These are phyloP conservation scores for Lichtheimia hyalospora DNA, from an alignment of 371 early-diverging fungal genomes.

Conservation along the genomic window DNA sequence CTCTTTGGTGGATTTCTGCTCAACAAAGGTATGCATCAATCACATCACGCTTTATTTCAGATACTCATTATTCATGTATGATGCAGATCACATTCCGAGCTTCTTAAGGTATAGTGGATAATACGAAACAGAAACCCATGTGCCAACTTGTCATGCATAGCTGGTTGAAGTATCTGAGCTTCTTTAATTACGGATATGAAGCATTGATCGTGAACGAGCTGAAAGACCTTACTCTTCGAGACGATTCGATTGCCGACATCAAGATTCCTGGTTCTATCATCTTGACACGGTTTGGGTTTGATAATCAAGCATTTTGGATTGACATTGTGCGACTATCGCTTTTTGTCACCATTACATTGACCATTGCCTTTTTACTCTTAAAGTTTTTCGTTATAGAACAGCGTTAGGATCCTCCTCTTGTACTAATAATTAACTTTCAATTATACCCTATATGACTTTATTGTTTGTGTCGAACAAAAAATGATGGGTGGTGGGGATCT, in stretches of 20 bases:
- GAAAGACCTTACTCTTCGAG: slow-evolving; percentile 45
- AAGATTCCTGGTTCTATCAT: slow-evolving; percentile 51
- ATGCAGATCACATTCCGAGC: slow-evolving; percentile 42
- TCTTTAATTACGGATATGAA: slow-evolving; percentile 89
- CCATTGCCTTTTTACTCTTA: slow-evolving; percentile 35
- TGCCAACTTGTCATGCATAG: slow-evolving; percentile 12
- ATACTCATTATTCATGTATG: slow-evolving; percentile 1
- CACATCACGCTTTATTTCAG: slow-evolving; percentile 6
- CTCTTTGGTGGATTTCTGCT: slow-evolving; percentile 87
- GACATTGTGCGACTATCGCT: slow-evolving; percentile 28
- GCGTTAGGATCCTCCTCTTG: too few relatives aligned
- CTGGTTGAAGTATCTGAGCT: slow-evolving; percentile 78
- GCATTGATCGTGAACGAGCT: slow-evolving; percentile 79
- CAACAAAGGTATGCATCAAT: slow-evolving; percentile 62
- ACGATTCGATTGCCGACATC: slow-evolving; percentile 50
- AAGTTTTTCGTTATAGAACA: slow-evolving; percentile 46
- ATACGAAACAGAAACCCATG: too few relatives aligned
- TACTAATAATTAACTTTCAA: too few relatives aligned
- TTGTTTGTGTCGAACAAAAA: too few relatives aligned
- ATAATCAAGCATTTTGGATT: slow-evolving; percentile 49
- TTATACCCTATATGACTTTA: too few relatives aligned
- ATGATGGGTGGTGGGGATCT: too few relatives aligned
- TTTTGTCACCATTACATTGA: slow-evolving; percentile 29
- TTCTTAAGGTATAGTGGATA: slow-evolving; percentile 33
- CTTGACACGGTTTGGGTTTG: slow-evolving; percentile 45